Conservation (phyloP, 345 rosid genomes). For the Populus pruinosa region DNA sequence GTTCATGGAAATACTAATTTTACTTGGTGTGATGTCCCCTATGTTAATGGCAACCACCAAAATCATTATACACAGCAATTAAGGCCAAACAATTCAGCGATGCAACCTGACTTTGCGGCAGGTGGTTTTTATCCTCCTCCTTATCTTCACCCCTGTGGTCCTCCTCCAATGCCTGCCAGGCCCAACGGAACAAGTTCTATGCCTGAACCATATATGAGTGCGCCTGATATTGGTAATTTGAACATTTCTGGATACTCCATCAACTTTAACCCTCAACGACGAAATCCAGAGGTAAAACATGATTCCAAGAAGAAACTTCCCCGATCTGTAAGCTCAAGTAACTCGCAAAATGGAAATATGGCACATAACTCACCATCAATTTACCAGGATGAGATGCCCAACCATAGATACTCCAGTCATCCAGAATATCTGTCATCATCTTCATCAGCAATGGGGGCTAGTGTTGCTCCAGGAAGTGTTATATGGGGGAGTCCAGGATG, state of each 20-base stretch:
- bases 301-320: constrained; percentile 15
- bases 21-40: constrained; percentile 22
- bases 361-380: constrained; percentile 7
- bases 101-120: constrained; percentile 15
- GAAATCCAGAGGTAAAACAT: constrained; percentile 23
- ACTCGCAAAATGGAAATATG: constrained; percentile 25
- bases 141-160: neutral
- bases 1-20: constrained; percentile 24
- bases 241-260: constrained; percentile 17
- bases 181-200: constrained; percentile 17
- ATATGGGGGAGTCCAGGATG: constrained; percentile 54
- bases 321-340: constrained; percentile 9
- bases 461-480: constrained; percentile 17
- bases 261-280: constrained; percentile 23
- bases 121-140: constrained; percentile 12
- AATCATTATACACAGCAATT: constrained; percentile 15
- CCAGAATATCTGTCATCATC: constrained; percentile 20
- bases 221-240: constrained; percentile 30
- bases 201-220: constrained; percentile 15
- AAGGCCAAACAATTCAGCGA: constrained; percentile 22
- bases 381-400: constrained; percentile 6
- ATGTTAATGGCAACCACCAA: constrained; percentile 13
- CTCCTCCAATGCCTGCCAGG: constrained; percentile 16
- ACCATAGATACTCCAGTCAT: constrained; percentile 13
- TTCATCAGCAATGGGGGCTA: constrained; percentile 10